Evolutionary conservation across 306 rosid species (phyloP), one percentile per base, ranked within the genome.

Genomic region (Echinosophora koreensis): DNA sequence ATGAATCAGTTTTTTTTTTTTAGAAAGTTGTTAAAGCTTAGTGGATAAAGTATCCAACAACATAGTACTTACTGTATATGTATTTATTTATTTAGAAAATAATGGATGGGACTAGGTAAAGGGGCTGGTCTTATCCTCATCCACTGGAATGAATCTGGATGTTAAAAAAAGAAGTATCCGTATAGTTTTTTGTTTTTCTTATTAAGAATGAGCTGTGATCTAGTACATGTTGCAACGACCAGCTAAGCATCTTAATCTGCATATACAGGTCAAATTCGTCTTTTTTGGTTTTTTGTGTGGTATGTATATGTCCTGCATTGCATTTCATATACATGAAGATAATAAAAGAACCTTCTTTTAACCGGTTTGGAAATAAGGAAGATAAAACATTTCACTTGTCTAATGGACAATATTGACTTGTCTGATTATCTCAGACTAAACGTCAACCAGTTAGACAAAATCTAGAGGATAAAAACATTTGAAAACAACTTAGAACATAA

Each of bases 121-220:
- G 57, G 57, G 30, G 11, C 42, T 41, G 79, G 79, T 27, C 96
- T 92, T 83, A 90, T 88, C 97, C 86, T 78, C 80, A 74, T 87
- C 76, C 86, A 80, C 76, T 35, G 1, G 22, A 22, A 22, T 22
- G 22, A 22, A 22, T 22, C 22, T 22, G 37, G 81, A 47, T 35
- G 59, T 18, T 69, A 52, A 30, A 22, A 51, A 35, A 8, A 11
- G 54, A 34, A 34, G 63, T 15, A 5, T 1, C 8, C 17, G 1
- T 27, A 0, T 38, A 0, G 3, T 32, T 42, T 60, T 41, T 15
- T 2, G 3, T 10, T 30, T 38, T 4, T 27, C 1, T 28, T 54
- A 15, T 32, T 66, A 9, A 8, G 22, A 74, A 78, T 82, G 68
- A 62, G 88, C 78, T 83, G 60, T 71, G 39, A 67, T 86, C 76